A percentile compares a stretch with the other conserved stretches of the same genome.
These are phyloP conservation scores for Acanthamoeba triangularis DNA, from an alignment of 208 protist genomes.

Conservation along the genomic window DNA sequence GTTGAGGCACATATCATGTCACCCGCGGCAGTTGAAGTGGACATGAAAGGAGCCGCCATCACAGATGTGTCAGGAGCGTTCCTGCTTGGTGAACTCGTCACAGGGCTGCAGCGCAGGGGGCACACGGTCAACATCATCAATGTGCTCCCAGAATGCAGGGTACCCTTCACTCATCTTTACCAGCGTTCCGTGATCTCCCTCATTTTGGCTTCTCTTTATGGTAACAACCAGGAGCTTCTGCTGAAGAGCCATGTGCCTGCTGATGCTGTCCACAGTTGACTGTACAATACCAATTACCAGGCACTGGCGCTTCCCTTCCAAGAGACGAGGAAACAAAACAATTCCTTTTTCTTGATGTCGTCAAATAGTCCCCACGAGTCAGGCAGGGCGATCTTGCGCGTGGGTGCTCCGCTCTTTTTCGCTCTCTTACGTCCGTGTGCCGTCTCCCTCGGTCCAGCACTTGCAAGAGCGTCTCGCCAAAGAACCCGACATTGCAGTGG, in stretches of 20 bases:
- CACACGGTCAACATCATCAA: conserved; percentile 2
- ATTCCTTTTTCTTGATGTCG: too few relatives aligned
- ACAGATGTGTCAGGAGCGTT: conserved; percentile 11
- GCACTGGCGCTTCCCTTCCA: too few relatives aligned
- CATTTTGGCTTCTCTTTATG: background rate
- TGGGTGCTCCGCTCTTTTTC: too few relatives aligned
- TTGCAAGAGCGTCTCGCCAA: too few relatives aligned
- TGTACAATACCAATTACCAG: too few relatives aligned
- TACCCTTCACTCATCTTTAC: background rate
- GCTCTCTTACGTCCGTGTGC: too few relatives aligned
- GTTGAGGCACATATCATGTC: background rate
- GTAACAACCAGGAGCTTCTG: background rate
- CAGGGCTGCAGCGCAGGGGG: background rate
- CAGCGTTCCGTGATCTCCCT: background rate
- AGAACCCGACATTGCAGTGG: too few relatives aligned
- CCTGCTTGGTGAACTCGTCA: background rate
- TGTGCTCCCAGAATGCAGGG: background rate
- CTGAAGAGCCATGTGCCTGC: background rate
- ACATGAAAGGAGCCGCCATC: background rate
- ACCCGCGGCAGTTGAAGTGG: background rate
- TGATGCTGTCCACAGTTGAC: background rate
- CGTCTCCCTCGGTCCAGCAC: too few relatives aligned
- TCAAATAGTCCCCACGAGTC: too few relatives aligned
- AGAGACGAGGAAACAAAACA: too few relatives aligned
- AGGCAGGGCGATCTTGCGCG: too few relatives aligned